Percentiles rank a stretch among this genome's conserved stretches.
These are phyloP conservation scores for Trametes versicolor DNA, from an alignment of 1,284 basidiomycete genomes.

Conservation along the genomic window DNA sequence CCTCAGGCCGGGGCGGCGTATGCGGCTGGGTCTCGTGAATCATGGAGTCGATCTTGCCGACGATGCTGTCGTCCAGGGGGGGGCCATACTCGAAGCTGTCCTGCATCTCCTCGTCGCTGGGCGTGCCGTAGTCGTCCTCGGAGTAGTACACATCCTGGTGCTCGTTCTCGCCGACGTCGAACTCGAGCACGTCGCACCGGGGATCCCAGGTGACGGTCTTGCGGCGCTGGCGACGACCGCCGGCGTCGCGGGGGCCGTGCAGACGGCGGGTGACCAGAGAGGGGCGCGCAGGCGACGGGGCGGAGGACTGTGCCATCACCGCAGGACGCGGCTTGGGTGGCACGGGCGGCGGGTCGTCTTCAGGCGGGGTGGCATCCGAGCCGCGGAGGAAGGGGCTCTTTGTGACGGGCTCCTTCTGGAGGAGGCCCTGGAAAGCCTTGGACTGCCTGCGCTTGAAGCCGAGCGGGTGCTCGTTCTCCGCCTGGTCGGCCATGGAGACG, in stretches of 20 bases:
- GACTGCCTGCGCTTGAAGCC: slow-evolving; percentile 79
- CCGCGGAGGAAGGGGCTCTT: slow-evolving; percentile 82
- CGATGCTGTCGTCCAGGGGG: slow-evolving; percentile 68
- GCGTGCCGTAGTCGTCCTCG: slow-evolving; percentile 60
- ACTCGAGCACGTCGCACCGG: slow-evolving; percentile 89
- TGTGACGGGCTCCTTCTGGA: slow-evolving; percentile 79
- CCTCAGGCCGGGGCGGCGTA: slow-evolving; percentile 33
- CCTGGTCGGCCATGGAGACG: slow-evolving; percentile 71
- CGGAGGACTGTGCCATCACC: slow-evolving; percentile 36
- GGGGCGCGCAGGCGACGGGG: slow-evolving; percentile 69
- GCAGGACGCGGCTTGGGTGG: slow-evolving; percentile 39
- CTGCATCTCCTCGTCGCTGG: slow-evolving; percentile 43
- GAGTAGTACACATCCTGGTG: slow-evolving; percentile 51
- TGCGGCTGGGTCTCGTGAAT: slow-evolving; percentile 49
- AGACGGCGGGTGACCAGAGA: slow-evolving; percentile 84
- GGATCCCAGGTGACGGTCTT: slow-evolving; percentile 92
- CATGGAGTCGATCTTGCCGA: slow-evolving; percentile 70
- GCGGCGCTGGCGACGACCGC: slow-evolving; percentile 62
- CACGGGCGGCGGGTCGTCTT: slow-evolving; percentile 42
- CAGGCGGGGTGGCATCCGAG: slow-evolving; percentile 37
- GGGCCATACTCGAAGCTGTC: slow-evolving; percentile 35
- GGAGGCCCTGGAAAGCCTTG: slow-evolving; percentile 77
- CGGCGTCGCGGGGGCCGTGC: slow-evolving; percentile 81
- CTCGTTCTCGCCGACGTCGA: slow-evolving; percentile 66
- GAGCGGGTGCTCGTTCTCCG: slow-evolving; percentile 78